Percentiles rank a stretch among this genome's conserved stretches.
Evolutionary conservation across 2,329 filamentous ascomycete genomes (phyloP).

Genomic region (Tolypocladium tropicale): DNA sequence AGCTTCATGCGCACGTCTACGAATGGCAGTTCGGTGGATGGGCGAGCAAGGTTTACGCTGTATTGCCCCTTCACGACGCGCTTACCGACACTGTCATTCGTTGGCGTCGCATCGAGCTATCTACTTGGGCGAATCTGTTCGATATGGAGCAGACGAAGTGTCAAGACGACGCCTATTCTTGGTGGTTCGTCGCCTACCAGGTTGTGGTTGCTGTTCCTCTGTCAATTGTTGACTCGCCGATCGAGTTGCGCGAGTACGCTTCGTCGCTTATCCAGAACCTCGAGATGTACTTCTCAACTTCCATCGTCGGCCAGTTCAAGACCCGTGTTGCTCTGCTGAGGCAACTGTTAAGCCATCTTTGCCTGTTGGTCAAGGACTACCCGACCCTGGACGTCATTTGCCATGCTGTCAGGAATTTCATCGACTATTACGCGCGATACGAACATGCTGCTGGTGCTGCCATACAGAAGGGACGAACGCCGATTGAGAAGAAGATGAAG

Average conservation of each 20-base stretch:
- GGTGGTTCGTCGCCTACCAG: constrained; percentile 97
- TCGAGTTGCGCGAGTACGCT: constrained; percentile 53
- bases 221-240: constrained; percentile 47
- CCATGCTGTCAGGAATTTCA: constrained; percentile 63
- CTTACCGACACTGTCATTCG: constrained; percentile 72
- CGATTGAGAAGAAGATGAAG: constrained; percentile 85
- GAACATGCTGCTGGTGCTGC: constrained; percentile 53
- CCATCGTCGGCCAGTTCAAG: constrained; percentile 71
- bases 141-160: constrained; percentile 74
- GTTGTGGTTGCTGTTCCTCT: constrained; percentile 70
- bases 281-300: constrained; percentile 66
- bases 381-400: constrained; percentile 47
- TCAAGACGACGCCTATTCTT: constrained; percentile 68
- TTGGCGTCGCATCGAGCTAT: constrained; percentile 85
- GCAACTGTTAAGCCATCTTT: constrained; percentile 55
- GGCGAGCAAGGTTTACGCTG: constrained; percentile 70
- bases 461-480: constrained; percentile 55
- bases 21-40: constrained; percentile 88
- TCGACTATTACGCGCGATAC: constrained; percentile 65
- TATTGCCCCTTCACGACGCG: constrained; percentile 59
- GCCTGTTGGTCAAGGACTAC: constrained; percentile 49
- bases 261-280: constrained; percentile 64
- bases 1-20: constrained; percentile 73
- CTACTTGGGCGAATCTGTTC: constrained; percentile 83
- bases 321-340: constrained; percentile 62